Base-by-base conservation (phyloP, 1,284 basidiomycete genomes). In the Apiotrichum mycotoxinovorans region DNA sequence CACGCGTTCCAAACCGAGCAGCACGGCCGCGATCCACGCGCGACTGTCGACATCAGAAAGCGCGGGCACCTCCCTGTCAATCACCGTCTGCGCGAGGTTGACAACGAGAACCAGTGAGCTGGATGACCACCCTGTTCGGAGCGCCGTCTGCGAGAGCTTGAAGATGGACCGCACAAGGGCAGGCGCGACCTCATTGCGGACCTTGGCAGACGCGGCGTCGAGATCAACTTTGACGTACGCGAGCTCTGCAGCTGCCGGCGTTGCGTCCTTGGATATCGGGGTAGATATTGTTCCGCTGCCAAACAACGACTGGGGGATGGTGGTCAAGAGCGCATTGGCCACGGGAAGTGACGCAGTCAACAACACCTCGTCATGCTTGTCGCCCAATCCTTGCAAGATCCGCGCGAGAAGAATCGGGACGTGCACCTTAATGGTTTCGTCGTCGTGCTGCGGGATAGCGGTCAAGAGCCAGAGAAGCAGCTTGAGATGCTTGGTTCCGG, bases 361-460 rank as follows among this genome's bases (percentile, higher is more conserved):
- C 5, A 44, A 42, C 17, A 43, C n/a, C 11, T 20, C 22, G 41
- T 44, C 35, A 17, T 42, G 15, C 35, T 59, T 52, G 11, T 58
- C 60, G 25, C 44, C 27, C 11, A 62, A 17, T 2, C 41, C 34
- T 5, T 26, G 22, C 23, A 71, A 46, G 4, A 66, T 40, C 4
- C 52, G 49, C 11, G 65, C 61, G 4, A 69, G 43, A 15, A 73
- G 23, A 11, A 66, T 27, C 0, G 73, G 72, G 0, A 65, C 46
- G 43, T 73, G 68, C 0, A 70, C 45, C 0, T 56, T 54, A 20
- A 51, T 50, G 1, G 81, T 73, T 46, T 79, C 78, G 26, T 81
- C 78, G 61, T 83, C 82, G 44, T 79, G 77, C 8, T 81, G 74
- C 9, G 75, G 75, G 49, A 83, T 76, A 0, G 71, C 72, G 0